Evolutionary conservation across 2,329 filamentous ascomycete genomes (phyloP).

Genomic region (Dichotomopilus funicola): DNA sequence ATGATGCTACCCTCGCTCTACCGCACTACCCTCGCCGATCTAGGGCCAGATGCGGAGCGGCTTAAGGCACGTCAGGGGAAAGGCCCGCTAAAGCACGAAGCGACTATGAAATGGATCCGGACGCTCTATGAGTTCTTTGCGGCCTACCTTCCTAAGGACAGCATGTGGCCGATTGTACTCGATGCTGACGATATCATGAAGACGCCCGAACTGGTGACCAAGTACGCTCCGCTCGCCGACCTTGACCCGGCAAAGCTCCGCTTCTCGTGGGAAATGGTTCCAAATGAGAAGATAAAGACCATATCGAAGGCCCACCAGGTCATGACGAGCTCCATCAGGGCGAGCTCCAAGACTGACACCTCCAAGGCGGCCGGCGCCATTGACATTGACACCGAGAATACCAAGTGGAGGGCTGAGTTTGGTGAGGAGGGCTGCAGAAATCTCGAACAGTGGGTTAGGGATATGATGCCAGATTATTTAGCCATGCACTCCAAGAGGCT

Average conservation of each 20-base stretch:
- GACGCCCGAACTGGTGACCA: neutral
- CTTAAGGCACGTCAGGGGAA: neutral
- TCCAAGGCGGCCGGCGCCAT: neutral
- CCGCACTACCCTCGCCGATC: neutral
- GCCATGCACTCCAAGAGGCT: neutral
- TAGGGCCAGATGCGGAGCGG: neutral
- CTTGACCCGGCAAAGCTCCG: neutral
- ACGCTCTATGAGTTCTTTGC: neutral
- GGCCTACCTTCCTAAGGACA: neutral
- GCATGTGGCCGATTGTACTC: neutral
- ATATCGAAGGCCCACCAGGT: neutral
- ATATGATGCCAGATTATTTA: neutral
- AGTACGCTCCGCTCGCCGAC: neutral
- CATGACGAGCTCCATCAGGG: neutral
- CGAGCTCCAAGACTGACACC: neutral
- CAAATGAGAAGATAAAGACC: neutral
- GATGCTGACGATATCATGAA: neutral
- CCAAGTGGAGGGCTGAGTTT: neutral
- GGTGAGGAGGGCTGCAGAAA: neutral
- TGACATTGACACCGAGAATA: neutral
- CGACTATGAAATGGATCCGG: neutral
- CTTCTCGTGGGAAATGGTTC: neutral
- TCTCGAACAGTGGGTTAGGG: neutral
- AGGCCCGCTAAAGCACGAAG: neutral
- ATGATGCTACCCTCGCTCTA: slow-evolving; percentile 1